Evolutionary conservation across 1,284 basidiomycete species (phyloP).

Genomic region (Pseudozyma sp.): DNA sequence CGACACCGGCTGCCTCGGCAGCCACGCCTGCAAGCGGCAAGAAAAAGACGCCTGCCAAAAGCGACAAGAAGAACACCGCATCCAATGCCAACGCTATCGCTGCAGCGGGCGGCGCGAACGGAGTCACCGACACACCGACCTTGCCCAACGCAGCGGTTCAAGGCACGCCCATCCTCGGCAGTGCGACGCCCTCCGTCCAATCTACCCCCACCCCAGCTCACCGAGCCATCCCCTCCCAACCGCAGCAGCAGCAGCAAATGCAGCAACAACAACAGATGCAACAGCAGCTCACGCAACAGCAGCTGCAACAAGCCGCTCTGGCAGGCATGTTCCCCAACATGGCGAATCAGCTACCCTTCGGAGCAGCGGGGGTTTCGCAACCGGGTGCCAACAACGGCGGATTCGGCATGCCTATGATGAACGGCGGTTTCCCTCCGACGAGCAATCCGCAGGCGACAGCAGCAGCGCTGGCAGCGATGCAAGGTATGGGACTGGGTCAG

Average conservation of each 20-base stretch:
- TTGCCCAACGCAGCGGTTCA: conserved; percentile 10
- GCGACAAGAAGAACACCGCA: conserved; percentile 27
- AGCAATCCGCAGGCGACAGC: conserved; percentile 28
- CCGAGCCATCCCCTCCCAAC: conserved; percentile 39
- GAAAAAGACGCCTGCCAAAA: conserved; percentile 46
- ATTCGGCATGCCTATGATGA: conserved; percentile 41
- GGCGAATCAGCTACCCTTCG: conserved; percentile 20
- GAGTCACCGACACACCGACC: background rate
- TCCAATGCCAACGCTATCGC: background rate
- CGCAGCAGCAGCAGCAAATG: conserved; percentile 20
- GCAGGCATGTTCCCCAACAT: conserved; percentile 24
- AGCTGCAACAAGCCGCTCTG: conserved; percentile 29
- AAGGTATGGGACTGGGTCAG: conserved; percentile 30
- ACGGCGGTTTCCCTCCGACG: conserved; percentile 22
- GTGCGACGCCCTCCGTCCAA: conserved; percentile 42
- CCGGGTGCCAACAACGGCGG: conserved; percentile 1
- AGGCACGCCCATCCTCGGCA: conserved; percentile 38
- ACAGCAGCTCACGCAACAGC: conserved; percentile 21
- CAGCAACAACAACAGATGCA: conserved; percentile 30
- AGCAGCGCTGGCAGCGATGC: conserved; percentile 36
- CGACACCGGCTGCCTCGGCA: conserved; percentile 7
- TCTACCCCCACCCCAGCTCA: conserved; percentile 47
- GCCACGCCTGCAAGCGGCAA: conserved; percentile 26
- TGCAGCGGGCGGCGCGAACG: conserved; percentile 4
- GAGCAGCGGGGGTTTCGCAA: background rate